These are phyloP conservation scores for Prunus dulcis DNA, from an alignment of 306 rosid species.

Conservation along the genomic window DNA sequence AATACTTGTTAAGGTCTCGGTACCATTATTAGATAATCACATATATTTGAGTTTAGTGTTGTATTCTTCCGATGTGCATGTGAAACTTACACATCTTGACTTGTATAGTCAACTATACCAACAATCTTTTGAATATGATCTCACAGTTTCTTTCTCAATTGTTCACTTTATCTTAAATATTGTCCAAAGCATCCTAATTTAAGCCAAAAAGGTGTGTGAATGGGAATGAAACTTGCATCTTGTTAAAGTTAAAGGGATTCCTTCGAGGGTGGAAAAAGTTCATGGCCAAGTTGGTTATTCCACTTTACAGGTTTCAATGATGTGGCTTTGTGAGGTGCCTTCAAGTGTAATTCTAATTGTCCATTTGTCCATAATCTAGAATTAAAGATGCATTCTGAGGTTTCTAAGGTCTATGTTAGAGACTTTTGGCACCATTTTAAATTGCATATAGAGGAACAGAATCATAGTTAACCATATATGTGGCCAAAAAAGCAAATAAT, in stretches of 20 bases:
- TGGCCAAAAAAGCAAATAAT: conserved; percentile 6
- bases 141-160: conserved; percentile 19
- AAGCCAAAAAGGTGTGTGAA: conserved; percentile 49
- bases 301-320: conserved; percentile 39
- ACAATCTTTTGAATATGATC: background rate
- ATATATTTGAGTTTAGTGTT: too few relatives aligned
- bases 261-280: conserved; percentile 31
- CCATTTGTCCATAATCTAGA: background rate
- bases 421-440: background rate
- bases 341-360: conserved; percentile 18
- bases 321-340: conserved; percentile 32
- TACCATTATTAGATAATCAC: too few relatives aligned
- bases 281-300: conserved; percentile 19
- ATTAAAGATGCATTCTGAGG: conserved; percentile 1
- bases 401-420: background rate
- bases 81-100: background rate
- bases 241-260: conserved; percentile 31
- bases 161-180: conserved; percentile 16
- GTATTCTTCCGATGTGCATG: too few relatives aligned
- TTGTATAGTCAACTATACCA: too few relatives aligned
- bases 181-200: conserved; percentile 25
- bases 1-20: too few relatives aligned
- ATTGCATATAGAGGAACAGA: background rate
- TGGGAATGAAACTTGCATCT: conserved; percentile 26
- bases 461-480: background rate